Evolutionary conservation across 2,329 filamentous ascomycete species (phyloP), one percentile per base, ranked within the genome.

Genomic region (Aciculosporium take): DNA sequence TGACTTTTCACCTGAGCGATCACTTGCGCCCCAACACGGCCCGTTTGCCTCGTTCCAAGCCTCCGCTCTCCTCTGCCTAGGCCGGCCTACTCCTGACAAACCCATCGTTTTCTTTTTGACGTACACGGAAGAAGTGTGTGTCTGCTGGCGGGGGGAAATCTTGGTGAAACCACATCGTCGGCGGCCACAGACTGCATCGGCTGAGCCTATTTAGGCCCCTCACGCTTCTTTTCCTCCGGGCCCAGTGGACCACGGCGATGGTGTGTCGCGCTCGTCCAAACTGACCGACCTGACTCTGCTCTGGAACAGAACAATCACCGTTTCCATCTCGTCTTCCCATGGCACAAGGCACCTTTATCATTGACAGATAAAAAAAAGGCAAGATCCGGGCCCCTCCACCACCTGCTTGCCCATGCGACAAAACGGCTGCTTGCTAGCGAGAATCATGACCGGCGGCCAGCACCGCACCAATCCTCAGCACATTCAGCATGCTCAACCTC

Each of bases 371-470:
- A 40, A 15, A n/a, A n/a, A n/a, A n/a, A n/a, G n/a, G 30, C 31
- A 3, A n/a, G 18, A 25, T 13, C 17, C 18, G 30, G 9, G 5
- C 7, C 23, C 23, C 13, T n/a, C 7, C 39, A 18, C 18, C 32
- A 3, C 18, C 32, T 36, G 18, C 34, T 28, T 37, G 34, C 33
- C 40, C 12, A 32, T 21, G 28, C 25, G 40, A 29, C 27, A 24
- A 10, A n/a, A 27, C 17, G 28, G 34, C 30, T 29, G 23, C n/a
- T 40, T 40, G 32, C 31, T 28, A 17, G 32, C 23, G 34, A n/a
- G 20, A 38, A 56, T 40, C 49, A 60, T 60, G 57, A 52, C 54
- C 33, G 51, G 50, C 48, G 51, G 52, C 47, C 54, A 48, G 46
- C 49, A 48, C 45, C 46, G 49, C 48, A 51, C 51, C 41, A 50